Evolutionary conservation across 2,329 filamentous ascomycete genomes (phyloP), one percentile per base, ranked within the genome.

Genomic region (Diaporthe longicolla): DNA sequence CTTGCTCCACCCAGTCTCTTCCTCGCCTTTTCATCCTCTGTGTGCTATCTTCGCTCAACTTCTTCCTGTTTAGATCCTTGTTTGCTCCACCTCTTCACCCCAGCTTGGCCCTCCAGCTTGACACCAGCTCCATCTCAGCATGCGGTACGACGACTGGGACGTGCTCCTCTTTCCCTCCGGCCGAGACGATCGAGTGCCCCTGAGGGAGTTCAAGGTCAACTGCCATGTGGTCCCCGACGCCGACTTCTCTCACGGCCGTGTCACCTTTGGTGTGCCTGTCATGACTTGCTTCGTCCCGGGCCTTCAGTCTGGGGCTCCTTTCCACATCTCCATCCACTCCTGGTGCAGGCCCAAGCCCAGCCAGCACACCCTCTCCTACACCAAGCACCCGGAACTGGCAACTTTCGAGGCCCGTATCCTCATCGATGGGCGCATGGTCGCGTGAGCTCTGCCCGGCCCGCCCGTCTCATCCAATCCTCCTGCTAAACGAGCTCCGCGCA

Each of bases 111-210:
- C 17, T 32, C 24, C 59, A 63, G 40, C 59, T 32, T 24, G 8
- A 5, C 9, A 10, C 24, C 17, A 10, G 45, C 45, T 9, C 19
- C 45, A 70, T 68, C 73, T 70, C 66, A 87, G 78, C 76, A 97
- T 97, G 95, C 92, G 94, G 74, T 97, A 93, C 87, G 90, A 94
- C 78, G 91, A 94, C 79, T 97, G 94, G 95, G 95, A 97, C 79
- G 89, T 97, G 72, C 89, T 97, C 57, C 86, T 97, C 75, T 97
- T 97, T 81, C 92, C 94, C 0, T 85, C 85, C 21, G 78, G 75
- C 24, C 83, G 82, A 75, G 88, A 89, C 75, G 91, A 88, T 78
- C 92, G 91, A 78, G 81, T 93, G 17, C 95, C 95, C 0, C 83
- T 95, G 72, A 93, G 94, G 82, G 95, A 97, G 83, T 97, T 97